Evolutionary conservation across 257 asterid genomes (phyloP).

Genomic region (Catharanthus roseus): DNA sequence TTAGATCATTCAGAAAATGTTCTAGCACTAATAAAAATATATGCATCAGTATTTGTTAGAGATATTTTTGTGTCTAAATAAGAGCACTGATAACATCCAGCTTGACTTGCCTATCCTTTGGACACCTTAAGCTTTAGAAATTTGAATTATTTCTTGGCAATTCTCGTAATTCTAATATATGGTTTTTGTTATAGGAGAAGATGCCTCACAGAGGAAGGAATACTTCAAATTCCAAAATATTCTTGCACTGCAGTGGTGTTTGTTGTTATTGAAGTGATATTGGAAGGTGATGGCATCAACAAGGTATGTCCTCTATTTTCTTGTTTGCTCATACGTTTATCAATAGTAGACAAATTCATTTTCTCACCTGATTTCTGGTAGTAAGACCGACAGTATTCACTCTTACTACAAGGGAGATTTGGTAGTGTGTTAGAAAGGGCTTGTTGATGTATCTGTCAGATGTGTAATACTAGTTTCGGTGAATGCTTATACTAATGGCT

Average conservation of each 20-base stretch:
- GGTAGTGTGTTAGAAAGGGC: not conserved
- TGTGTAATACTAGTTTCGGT: not conserved
- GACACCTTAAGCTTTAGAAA: not conserved
- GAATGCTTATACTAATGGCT: not conserved
- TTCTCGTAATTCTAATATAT: not conserved
- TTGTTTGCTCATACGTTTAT: not conserved
- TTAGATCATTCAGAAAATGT: not conserved
- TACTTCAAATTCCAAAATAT: slow-evolving; percentile 8
- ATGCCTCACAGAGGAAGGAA: slow-evolving; percentile 14
- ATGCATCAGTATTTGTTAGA: not conserved
- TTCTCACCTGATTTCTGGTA: not conserved
- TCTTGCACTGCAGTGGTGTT: slow-evolving; percentile 11
- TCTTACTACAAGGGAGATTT: not conserved
- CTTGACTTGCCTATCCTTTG: not conserved
- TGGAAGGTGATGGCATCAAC: not conserved
- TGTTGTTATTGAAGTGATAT: slow-evolving; percentile 6
- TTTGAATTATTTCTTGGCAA: not conserved
- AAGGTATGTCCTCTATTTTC: not conserved
- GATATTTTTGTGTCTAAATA: not conserved
- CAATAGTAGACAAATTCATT: not conserved
- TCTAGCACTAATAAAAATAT: not conserved
- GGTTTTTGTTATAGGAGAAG: slow-evolving; percentile 19
- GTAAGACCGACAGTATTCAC: not conserved
- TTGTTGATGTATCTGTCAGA: not conserved
- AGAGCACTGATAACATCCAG: not conserved